phyloP scores from a whole-genome alignment of 306 rosid genomes.

The Leucaena leucocephala region DNA sequence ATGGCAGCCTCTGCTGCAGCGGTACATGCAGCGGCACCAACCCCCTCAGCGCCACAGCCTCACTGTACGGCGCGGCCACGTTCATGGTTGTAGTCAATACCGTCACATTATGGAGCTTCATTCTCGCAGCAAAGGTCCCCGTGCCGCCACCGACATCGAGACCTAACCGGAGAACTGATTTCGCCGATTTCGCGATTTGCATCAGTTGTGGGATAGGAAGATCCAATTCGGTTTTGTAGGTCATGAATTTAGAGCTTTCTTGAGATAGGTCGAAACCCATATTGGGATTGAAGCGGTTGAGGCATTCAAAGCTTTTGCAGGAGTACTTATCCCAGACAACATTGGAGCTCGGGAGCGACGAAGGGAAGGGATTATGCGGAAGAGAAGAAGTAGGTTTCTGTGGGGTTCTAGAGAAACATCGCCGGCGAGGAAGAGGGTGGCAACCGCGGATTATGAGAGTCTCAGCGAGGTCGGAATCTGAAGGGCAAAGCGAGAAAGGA shows the following conservation, averaged over 20 bases:
- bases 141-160: conserved; percentile 72
- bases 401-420: conserved; percentile 64
- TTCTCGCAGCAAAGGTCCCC: conserved; percentile 58
- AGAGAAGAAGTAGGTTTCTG: conserved; percentile 54
- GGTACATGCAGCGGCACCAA: conserved; percentile 71
- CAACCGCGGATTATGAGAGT: conserved; percentile 62
- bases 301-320: conserved; percentile 58
- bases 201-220: conserved; percentile 67
- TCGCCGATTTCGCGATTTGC: conserved; percentile 55
- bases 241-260: conserved; percentile 44
- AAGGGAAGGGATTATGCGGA: conserved; percentile 48
- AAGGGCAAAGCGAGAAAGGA: conserved; percentile 55
- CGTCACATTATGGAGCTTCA: conserved; percentile 70
- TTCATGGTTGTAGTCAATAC: conserved; percentile 69
- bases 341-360: conserved; percentile 48
- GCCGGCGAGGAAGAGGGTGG: conserved; percentile 80
- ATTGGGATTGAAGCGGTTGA: conserved; percentile 43
- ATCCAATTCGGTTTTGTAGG: conserved; percentile 59
- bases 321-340: conserved; percentile 53
- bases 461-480: conserved; percentile 51
- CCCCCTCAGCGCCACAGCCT: conserved; percentile 68
- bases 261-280: conserved; percentile 49
- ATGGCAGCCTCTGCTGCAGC: conserved; percentile 66
- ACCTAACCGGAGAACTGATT: conserved; percentile 57
- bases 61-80: conserved; percentile 57